Base-by-base conservation (phyloP, 2,329 filamentous ascomycete species). In the Cladosporium sp. region DNA sequence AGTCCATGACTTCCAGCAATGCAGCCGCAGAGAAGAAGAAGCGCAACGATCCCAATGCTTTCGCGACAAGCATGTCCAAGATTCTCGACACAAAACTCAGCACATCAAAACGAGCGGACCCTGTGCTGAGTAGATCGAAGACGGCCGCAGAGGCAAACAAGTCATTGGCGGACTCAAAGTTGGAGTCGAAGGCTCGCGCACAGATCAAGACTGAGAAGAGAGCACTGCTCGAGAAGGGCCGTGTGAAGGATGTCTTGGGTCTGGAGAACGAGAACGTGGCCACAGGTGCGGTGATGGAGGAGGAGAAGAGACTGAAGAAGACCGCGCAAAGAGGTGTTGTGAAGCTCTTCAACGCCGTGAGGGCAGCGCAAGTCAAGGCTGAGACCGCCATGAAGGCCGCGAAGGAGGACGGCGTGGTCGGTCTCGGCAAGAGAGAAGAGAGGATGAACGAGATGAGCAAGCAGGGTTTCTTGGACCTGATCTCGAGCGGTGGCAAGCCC, bases 371-470 rank as follows among this genome's bases (percentile, higher is more conserved):
- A 80, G 91, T 97, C 66, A 92, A 93, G 78, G 93, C 90, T 2
- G 87, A 90, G 67, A 89, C 94, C 78, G 90, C 92, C 5, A 89
- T 91, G 75, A 87, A 84, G 77, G 86, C 87, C 70, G 85, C 88
- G 59, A 86, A 87, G 78, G 88, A 87, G 71, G 86, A 89, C 68
- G 91, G 92, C 3, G 83, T 96, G 0, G 86, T 97, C 36, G 94
- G 94, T 1, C 88, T 92, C 74, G 86, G 86, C 68, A 88, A 91
- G 78, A 87, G 92, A 70, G 90, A 96, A 80, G 92, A 96, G 80
- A 93, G 90, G 81, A 85, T 96, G 62, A 95, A 92, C 71, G 93
- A 98, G 83, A 95, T 99, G 89, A 96, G 91, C 78, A 96, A 96
- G 82, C 92, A 97, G 81, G 93, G 94, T 0, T 99, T 98, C 81